Evolutionary conservation across 2,329 filamentous ascomycete genomes (phyloP).

Genomic region (Capronia epimyces): DNA sequence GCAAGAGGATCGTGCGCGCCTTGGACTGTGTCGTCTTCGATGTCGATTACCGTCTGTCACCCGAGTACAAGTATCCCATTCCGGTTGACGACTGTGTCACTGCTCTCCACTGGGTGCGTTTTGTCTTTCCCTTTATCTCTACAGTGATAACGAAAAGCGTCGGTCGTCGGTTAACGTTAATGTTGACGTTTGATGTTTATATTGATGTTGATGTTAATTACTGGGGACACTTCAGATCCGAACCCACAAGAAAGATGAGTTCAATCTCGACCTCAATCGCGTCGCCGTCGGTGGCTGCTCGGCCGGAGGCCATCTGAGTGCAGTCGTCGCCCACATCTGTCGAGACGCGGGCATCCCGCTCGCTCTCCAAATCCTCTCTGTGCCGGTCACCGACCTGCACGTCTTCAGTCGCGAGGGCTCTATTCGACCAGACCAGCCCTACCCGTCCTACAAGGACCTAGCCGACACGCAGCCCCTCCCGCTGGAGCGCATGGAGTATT

Average conservation of each 20-base stretch:
- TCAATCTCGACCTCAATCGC: slow-evolving; percentile 35
- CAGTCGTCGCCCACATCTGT: slow-evolving; percentile 38
- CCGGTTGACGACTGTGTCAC: slow-evolving; percentile 39
- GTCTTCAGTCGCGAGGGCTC: slow-evolving; percentile 35
- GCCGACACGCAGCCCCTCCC: slow-evolving; percentile 36
- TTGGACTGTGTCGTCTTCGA: slow-evolving; percentile 41
- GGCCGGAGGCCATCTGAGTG: slow-evolving; percentile 39
- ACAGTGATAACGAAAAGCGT: no score
- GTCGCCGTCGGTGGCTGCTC: slow-evolving; percentile 39
- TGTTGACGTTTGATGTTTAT: no score
- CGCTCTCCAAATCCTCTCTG: slow-evolving; percentile 36
- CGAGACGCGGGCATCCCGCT: slow-evolving; percentile 36
- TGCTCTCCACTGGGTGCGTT: slow-evolving; percentile 38
- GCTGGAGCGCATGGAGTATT: slow-evolving; percentile 37
- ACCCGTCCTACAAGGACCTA: slow-evolving; percentile 39
- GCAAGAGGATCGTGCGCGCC: slow-evolving; percentile 38
- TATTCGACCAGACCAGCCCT: slow-evolving; percentile 36
- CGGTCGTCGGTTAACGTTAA: no score
- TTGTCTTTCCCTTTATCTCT: not conserved
- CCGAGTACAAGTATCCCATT: slow-evolving; percentile 38
- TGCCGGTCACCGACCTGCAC: slow-evolving; percentile 37
- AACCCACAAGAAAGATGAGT: slow-evolving; percentile 11
- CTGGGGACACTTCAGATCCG: no score
- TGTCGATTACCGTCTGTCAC: slow-evolving; percentile 42
- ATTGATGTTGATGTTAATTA: no score